Evolutionary conservation across 208 protist species (phyloP).

Genomic region (Jaenimonas drosophilae): DNA sequence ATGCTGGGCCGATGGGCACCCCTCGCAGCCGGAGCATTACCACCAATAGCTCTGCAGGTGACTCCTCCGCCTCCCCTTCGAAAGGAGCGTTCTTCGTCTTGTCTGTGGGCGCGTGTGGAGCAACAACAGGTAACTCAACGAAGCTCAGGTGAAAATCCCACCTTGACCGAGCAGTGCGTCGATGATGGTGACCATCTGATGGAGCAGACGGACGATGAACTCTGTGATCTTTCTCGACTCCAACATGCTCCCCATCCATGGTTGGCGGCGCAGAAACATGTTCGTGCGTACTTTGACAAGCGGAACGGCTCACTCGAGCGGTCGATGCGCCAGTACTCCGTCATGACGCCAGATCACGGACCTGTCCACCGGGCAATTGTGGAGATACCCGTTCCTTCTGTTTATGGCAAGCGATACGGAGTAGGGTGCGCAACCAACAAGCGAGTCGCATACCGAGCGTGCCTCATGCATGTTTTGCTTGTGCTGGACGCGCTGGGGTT

Average conservation of each 20-base stretch:
- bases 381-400: conserved; percentile 43
- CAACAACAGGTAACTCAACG: conserved; percentile 4
- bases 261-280: conserved; percentile 15
- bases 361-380: conserved; percentile 63
- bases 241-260: conserved; percentile 38
- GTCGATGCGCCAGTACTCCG: conserved; percentile 56
- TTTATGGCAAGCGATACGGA: conserved; percentile 43
- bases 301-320: conserved; percentile 44
- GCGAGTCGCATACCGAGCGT: conserved; percentile 34
- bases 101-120: conserved; percentile 34
- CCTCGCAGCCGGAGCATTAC: conserved; percentile 7
- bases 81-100: conserved; percentile 34
- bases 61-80: conserved; percentile 62
- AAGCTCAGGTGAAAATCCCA: background rate
- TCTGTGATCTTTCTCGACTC: conserved; percentile 56
- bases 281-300: conserved; percentile 21
- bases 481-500: conserved; percentile 52
- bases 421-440: conserved; percentile 59
- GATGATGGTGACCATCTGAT: no score
- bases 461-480: conserved; percentile 42
- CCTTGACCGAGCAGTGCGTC: background rate
- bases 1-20: conserved; percentile 69
- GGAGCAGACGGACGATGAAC: conserved; percentile 38
- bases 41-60: conserved; percentile 4
- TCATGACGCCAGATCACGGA: conserved; percentile 23